These are phyloP conservation scores for Fistulina hepatica DNA, from an alignment of 1,284 basidiomycete genomes.

Conservation along the genomic window DNA sequence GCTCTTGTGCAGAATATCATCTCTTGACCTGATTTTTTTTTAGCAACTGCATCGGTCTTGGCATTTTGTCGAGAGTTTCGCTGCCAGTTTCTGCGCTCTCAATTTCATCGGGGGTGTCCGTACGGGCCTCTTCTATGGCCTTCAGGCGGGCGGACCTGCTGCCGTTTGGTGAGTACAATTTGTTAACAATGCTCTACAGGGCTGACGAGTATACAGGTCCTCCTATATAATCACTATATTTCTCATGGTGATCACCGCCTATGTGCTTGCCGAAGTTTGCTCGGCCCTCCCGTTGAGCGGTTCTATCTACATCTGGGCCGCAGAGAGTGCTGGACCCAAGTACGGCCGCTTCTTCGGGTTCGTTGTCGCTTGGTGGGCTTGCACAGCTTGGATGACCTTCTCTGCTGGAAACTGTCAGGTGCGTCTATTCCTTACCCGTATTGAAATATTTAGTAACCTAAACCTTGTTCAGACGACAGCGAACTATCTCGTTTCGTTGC, in stretches of 20 bases:
- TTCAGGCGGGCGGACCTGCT: slow-evolving; percentile 74
- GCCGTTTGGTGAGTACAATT: slow-evolving; percentile 52
- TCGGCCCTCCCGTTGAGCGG: slow-evolving; percentile 78
- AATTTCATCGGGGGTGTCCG: slow-evolving; percentile 83
- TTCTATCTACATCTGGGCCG: slow-evolving; percentile 86
- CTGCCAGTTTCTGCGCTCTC: slow-evolving; percentile 73
- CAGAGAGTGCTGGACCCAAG: slow-evolving; percentile 77
- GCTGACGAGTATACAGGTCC: too few relatives aligned
- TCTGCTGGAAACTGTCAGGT: slow-evolving; percentile 76
- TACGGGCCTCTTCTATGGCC: slow-evolving; percentile 60
- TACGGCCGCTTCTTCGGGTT: slow-evolving; percentile 78
- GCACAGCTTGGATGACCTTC: slow-evolving; percentile 86
- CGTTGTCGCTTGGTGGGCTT: slow-evolving; percentile 81
- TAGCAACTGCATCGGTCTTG: slow-evolving; percentile 77
- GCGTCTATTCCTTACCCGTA: slow-evolving; percentile 4
- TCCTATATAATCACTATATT: slow-evolving; percentile 69
- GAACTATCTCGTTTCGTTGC: slow-evolving; percentile 74
- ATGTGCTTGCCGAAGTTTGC: slow-evolving; percentile 77
- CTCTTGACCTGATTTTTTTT: neutral
- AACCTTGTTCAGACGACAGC: slow-evolving; percentile 52
- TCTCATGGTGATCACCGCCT: slow-evolving; percentile 79
- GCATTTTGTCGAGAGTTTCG: slow-evolving; percentile 72
- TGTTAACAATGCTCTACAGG: too few relatives aligned
- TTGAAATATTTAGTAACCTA: slow-evolving; percentile 2
- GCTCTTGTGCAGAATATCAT: neutral